Evolutionary conservation across 805 yeast species (phyloP).

Genomic region (Metschnikowia noctiluminum): DNA sequence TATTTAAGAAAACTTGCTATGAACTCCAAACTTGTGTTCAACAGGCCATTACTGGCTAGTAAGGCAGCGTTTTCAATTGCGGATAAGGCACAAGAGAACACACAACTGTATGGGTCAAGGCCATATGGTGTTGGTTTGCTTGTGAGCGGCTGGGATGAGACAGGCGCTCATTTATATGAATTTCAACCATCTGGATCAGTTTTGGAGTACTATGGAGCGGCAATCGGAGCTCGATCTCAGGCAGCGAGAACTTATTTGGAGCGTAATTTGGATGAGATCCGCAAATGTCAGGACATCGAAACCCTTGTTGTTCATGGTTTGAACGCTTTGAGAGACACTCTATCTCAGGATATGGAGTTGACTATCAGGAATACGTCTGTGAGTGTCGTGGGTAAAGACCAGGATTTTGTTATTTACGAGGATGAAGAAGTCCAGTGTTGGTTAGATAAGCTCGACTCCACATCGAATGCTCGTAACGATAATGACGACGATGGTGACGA

Average conservation of each 20-base stretch:
- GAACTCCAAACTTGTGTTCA: constrained; percentile 78
- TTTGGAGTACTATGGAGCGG: constrained; percentile 86
- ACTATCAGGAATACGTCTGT: constrained; percentile 81
- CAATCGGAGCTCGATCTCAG: constrained; percentile 98
- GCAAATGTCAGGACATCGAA: constrained; percentile 56
- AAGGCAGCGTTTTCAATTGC: constrained; percentile 85
- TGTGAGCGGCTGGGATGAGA: constrained; percentile 86
- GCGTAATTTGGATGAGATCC: constrained; percentile 70
- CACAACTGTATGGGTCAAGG: constrained; percentile 93
- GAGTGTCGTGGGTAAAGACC: constrained; percentile 85
- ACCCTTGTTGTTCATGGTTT: constrained; percentile 82
- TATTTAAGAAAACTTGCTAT: constrained; percentile 88
- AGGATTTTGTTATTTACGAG: constrained; percentile 73
- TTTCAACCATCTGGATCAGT: constrained; percentile 96
- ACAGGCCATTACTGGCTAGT: constrained; percentile 78
- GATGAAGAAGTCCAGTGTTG: constrained; percentile 84
- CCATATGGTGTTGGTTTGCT: constrained; percentile 97
- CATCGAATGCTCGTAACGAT: constrained; percentile 53
- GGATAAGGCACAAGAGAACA: constrained; percentile 95
- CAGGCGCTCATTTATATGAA: constrained; percentile 92
- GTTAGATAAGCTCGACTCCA: constrained; percentile 71
- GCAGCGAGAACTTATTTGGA: constrained; percentile 96
- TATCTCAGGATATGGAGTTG: constrained; percentile 91
- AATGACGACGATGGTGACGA: constrained; percentile 35
- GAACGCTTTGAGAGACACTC: constrained; percentile 87